Percentiles rank a stretch among this genome's conserved stretches.
These are phyloP conservation scores for Schizonepeta tenuifolia DNA, from an alignment of 257 asterid species.

Conservation along the genomic window DNA sequence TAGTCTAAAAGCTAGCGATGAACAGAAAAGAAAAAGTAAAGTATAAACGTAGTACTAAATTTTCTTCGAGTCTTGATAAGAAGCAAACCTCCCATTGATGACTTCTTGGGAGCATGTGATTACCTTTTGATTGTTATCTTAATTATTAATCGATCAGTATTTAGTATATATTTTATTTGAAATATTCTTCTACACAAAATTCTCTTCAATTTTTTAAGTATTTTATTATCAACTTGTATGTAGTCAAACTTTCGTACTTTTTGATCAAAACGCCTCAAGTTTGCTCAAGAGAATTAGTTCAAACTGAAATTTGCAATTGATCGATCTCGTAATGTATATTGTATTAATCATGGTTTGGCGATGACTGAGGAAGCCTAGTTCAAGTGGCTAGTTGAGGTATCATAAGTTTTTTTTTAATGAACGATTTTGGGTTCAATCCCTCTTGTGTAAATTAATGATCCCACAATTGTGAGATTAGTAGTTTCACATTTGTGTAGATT, in stretches of 20 bases:
- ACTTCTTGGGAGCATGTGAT: conserved; percentile 18
- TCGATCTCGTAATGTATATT: not conserved
- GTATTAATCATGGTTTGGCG: not conserved
- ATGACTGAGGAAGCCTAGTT: no score
- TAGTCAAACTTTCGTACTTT: not conserved
- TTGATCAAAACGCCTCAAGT: not conserved
- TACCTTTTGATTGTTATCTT: conserved; percentile 5
- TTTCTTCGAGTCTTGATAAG: conserved; percentile 32
- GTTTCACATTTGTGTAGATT: no score
- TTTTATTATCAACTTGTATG: not conserved
- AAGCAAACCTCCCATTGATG: conserved; percentile 36
- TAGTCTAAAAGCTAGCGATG: not conserved
- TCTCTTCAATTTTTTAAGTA: not conserved
- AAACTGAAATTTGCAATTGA: not conserved
- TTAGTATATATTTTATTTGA: no score
- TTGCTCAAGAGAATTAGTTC: not conserved
- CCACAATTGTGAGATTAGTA: no score
- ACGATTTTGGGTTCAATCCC: no score
- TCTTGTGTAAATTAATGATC: no score
- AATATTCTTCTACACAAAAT: not conserved
- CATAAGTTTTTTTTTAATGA: no score
- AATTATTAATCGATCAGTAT: no score
- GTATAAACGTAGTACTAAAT: conserved; percentile 20
- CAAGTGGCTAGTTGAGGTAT: no score
- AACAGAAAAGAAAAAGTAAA: not conserved